Evolutionary conservation across 2,329 filamentous ascomycete species (phyloP).

Genomic region (Penicillium occitanis): DNA sequence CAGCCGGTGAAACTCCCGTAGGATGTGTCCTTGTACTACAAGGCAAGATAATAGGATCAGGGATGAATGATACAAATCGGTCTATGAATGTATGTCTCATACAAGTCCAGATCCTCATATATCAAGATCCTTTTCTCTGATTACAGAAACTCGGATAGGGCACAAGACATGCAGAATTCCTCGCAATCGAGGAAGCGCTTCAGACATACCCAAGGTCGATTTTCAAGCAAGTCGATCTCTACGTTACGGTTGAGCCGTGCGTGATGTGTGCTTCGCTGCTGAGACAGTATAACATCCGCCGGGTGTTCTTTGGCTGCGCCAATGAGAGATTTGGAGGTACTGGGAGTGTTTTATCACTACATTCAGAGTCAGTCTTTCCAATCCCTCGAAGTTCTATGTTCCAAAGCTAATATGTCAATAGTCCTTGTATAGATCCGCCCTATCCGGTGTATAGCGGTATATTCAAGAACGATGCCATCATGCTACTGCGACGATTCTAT

Average conservation of each 20-base stretch:
- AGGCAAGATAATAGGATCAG: conserved; percentile 75
- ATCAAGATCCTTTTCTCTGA: background rate
- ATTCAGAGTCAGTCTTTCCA: conserved; percentile 58
- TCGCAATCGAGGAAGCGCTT: conserved; percentile 71
- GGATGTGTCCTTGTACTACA: conserved; percentile 90
- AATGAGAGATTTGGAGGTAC: conserved; percentile 98
- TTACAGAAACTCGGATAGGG: conserved; percentile 60
- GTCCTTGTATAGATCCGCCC: conserved; percentile 70
- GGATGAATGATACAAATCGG: conserved; percentile 96
- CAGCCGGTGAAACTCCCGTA: conserved; percentile 88
- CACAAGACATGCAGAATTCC: conserved; percentile 92
- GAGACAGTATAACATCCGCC: conserved; percentile 80
- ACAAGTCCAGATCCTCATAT: background rate
- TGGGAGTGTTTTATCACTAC: conserved; percentile 86
- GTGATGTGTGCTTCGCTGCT: conserved; percentile 97
- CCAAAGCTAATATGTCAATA: conserved; percentile 31
- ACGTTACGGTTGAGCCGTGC: conserved; percentile 97
- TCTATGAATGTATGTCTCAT: conserved; percentile 61
- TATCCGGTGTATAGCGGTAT: conserved; percentile 85
- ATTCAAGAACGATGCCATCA: conserved; percentile 89
- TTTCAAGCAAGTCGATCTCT: conserved; percentile 73
- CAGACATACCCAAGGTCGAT: conserved; percentile 65
- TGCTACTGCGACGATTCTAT: conserved; percentile 88
- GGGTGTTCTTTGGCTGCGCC: conserved; percentile 90
- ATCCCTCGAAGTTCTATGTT: background rate